Base-by-base conservation (phyloP, 805 yeast genomes). In the Candida adriatica region DNA sequence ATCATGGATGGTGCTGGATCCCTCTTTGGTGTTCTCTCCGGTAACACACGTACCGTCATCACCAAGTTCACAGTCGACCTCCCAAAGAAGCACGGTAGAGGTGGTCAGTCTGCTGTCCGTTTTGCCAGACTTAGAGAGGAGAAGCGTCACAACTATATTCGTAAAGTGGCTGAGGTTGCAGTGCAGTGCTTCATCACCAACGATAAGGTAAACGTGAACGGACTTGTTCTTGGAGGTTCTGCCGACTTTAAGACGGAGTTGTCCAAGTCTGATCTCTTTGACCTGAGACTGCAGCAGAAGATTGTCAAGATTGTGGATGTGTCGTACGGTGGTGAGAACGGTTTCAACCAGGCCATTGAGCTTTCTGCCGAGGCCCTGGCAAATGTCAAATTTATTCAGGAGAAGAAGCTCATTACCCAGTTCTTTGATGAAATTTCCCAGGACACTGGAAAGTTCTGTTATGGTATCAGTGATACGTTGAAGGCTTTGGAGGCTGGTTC, bases 91-190 rank as follows among this genome's bases (percentile, higher is more conserved):
- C 98, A 92, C 71, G 98, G 98, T 55, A 83, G 98, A 74, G 98
- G 98, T 83, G 98, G 98, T 81, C 98, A 92, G 69, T 92, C 99
- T 42, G 98, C 99, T 27, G 59, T 92, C 49, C 97, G 99, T 85
- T 92, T 92, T 70, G 80, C 96, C 16, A 88, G 99, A 73, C 73
- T 92, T 61, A 83, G 99, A 74, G 98, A 92, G 51, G 98, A 92
- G 65, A 92, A 92, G 62, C 86, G 99, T 70, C 99, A 92, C 63
- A 92, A 92, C 61, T 92, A 92, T 65, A 94, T 92, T 41, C 77
- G 99, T 65, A 92, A 92, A 56, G 98, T 92, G 29, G 95, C 97
- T 30, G 99, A 92, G 68, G 90, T 78, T 31, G 97, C 98, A 6
- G 97, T 92, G 21, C 98, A 92, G 62, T 85, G 85, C 66, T 92